Percentiles rank a stretch among this genome's conserved stretches.
These are phyloP conservation scores for Parastagonospora nodorum DNA, from an alignment of 2,329 filamentous ascomycete species.

Conservation along the genomic window DNA sequence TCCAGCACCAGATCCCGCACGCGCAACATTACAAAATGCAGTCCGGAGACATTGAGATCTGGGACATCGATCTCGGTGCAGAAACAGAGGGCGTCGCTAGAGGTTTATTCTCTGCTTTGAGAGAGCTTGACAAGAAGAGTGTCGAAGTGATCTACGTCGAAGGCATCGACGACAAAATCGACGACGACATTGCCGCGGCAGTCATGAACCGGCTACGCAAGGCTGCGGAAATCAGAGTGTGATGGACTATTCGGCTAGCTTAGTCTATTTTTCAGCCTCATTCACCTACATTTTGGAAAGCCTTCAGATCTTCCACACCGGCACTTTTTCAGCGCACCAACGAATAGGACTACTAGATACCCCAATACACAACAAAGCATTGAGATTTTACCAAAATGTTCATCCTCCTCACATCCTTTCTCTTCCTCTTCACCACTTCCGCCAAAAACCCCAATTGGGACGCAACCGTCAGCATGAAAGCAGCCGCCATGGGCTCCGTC, in stretches of 20 bases:
- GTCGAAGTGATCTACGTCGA: slow-evolving; percentile 90
- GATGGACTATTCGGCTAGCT: not conserved
- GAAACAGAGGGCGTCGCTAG: slow-evolving; percentile 78
- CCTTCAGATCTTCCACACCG: no score
- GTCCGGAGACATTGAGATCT: slow-evolving; percentile 40
- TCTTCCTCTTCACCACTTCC: no score
- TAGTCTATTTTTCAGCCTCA: no score
- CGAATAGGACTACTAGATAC: no score
- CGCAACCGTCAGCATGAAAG: no score
- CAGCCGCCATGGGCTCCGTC: no score
- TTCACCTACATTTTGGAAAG: no score
- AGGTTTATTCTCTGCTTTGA: slow-evolving; percentile 83
- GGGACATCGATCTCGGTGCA: slow-evolving; percentile 75
- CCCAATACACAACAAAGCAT: no score
- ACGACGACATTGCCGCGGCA: slow-evolving; percentile 79
- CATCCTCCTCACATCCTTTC: no score
- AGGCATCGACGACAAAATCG: slow-evolving; percentile 71
- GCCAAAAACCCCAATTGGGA: no score
- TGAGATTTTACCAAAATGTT: no score
- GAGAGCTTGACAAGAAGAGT: slow-evolving; percentile 78
- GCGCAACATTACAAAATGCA: slow-evolving; percentile 24
- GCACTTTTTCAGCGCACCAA: no score
- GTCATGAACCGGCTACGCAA: slow-evolving; percentile 59
- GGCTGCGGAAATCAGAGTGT: slow-evolving; percentile 47
- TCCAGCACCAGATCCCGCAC: slow-evolving; percentile 40